Evolutionary conservation across 202 grass and related monocot species (phyloP).

Genomic region (Brachypodium distachyon): DNA sequence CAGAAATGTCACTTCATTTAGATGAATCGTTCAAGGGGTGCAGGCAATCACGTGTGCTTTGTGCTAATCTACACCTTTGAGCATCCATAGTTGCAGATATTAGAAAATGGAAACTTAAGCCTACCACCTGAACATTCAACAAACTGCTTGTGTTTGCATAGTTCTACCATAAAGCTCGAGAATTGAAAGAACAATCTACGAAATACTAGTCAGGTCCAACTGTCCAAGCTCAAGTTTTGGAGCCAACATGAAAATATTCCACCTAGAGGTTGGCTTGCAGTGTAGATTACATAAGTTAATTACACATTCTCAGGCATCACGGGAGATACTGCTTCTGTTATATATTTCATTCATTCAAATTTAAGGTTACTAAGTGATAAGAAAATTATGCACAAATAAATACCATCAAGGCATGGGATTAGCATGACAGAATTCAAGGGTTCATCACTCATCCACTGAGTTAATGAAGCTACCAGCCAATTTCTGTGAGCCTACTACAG

Average conservation of each 20-base stretch:
- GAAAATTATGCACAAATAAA: background rate
- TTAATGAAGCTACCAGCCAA: background rate
- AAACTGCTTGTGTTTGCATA: background rate
- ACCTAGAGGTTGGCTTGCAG: background rate
- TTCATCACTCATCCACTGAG: too few species aligned
- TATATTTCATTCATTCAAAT: background rate
- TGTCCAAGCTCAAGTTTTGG: background rate
- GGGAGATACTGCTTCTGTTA: background rate
- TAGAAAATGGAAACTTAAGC: background rate
- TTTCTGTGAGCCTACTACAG: constrained; percentile 7
- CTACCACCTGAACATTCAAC: background rate
- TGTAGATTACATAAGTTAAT: background rate
- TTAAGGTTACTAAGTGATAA: background rate
- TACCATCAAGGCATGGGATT: background rate
- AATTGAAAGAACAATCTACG: background rate
- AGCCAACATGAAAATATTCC: background rate
- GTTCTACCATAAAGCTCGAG: background rate
- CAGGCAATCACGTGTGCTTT: background rate
- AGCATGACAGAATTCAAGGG: background rate
- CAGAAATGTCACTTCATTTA: background rate
- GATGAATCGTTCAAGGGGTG: background rate
- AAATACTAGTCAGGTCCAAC: background rate
- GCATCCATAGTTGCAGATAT: background rate
- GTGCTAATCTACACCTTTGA: background rate
- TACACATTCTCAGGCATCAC: background rate